Base-by-base conservation (phyloP, 176 grass and related monocot genomes). In the Carex scoparia region DNA sequence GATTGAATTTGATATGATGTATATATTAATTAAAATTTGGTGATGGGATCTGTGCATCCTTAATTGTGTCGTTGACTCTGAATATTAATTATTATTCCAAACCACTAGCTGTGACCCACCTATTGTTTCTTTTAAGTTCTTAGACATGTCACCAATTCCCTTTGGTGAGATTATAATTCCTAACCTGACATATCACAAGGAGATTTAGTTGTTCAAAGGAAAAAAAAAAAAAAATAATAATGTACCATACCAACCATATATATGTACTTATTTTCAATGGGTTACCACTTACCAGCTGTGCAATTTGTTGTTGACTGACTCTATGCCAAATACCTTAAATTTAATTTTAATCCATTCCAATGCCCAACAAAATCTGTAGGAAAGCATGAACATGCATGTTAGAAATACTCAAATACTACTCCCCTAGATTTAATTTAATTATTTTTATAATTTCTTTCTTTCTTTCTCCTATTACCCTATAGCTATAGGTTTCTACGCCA, bases 1-100 rank as follows among this genome's bases (percentile, higher is more conserved):
- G 38, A 65, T 65, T 81, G 37, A 81, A 63, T 44, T 81, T 48
- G 60, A 81, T 81, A 81, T 81, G 10, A 69, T 83, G 42, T 7
- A 62, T 61, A 27, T 14, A 35, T 77, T 77, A 83, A 83, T 66
- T 65, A 81, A 80, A 66, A 30, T 51, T 83, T 51, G 27, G 13
- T 67, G 81, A 53, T 83, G 62, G 61, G 81, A 83, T 83, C 81
- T 83, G 81, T 69, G 44, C 81, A 83, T 68, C 81, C 63, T 53
- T 23, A 23, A 23, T 23, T 83, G 63, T 66, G 64, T 83, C 58
- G 81, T 83, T 83, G 81, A 83, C 81, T 18, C 48, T 83, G 19
- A 49, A 30, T 60, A 66, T 83, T 83, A 83, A 83, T 83, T 83
- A 40, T 40, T 46, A 83, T 6, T 83, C 61, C 38, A 63, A 83